phyloP scores from a whole-genome alignment of 2,329 filamentous ascomycete species.

The Calycina herbarum region DNA sequence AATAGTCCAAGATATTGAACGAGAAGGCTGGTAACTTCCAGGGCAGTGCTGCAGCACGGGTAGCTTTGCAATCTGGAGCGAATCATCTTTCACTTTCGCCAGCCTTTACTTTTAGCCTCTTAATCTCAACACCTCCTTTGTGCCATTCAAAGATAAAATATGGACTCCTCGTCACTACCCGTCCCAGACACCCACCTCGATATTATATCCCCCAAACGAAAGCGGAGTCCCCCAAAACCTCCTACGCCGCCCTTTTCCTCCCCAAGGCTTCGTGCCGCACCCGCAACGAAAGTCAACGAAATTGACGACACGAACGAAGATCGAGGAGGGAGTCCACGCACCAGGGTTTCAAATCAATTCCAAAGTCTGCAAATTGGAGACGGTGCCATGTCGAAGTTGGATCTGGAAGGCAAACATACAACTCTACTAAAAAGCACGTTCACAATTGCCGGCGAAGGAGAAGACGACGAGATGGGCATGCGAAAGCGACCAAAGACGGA shows the following conservation, averaged over 20 bases:
- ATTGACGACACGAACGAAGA: conserved; percentile 13
- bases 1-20: not conserved
- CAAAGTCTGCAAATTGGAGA: conserved; percentile 34
- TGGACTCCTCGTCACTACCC: not conserved
- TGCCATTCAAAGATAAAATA: not conserved
- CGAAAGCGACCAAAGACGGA: conserved; percentile 33
- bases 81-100: not conserved
- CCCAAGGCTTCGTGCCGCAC: conserved; percentile 17
- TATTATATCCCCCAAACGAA: conserved; percentile 18
- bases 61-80: not conserved
- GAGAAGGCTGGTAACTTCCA: not conserved
- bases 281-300: conserved; percentile 5
- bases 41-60: not conserved
- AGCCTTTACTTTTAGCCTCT: not conserved
- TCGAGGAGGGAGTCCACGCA: conserved; percentile 29
- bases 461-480: conserved; percentile 20
- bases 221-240: conserved; percentile 17
- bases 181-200: not conserved
- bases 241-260: conserved; percentile 27
- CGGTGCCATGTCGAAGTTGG: conserved; percentile 25
- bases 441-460: conserved; percentile 6
- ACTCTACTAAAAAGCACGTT: not conserved
- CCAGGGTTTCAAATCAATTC: conserved; percentile 36
- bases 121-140: not conserved
- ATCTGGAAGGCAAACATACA: conserved; percentile 19